Evolutionary conservation across 2,329 filamentous ascomycete species (phyloP).

Genomic region (Phialocephala sp.): DNA sequence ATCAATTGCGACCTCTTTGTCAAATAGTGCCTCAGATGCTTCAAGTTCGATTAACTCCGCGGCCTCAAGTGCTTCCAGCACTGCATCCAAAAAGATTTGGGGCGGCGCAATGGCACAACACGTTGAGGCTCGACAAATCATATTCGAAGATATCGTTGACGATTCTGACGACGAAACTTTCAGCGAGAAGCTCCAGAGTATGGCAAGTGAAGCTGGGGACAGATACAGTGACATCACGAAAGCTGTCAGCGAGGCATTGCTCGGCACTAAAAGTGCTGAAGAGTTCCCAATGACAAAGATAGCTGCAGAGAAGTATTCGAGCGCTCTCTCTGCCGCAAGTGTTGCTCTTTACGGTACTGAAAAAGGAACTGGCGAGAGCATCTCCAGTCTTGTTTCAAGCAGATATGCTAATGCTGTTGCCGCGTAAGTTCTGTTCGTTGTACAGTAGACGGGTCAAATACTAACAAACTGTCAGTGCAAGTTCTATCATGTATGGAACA

Average conservation of each 20-base stretch:
- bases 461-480: conserved; percentile 47
- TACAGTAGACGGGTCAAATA: conserved; percentile 22
- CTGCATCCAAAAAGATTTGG: conserved; percentile 56
- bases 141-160: conserved; percentile 52
- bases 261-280: conserved; percentile 49
- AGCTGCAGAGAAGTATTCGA: conserved; percentile 61
- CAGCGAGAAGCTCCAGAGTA: conserved; percentile 56
- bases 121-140: conserved; percentile 56
- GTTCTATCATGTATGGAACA: conserved; percentile 67
- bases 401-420: conserved; percentile 62
- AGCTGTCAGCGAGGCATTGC: conserved; percentile 60
- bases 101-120: conserved; percentile 44
- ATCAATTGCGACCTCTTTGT: conserved; percentile 43
- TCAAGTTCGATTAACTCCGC: conserved; percentile 37
- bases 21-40: conserved; percentile 40
- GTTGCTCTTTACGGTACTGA: conserved; percentile 58
- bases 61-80: conserved; percentile 36
- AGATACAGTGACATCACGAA: conserved; percentile 58
- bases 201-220: conserved; percentile 58
- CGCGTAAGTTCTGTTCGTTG: conserved; percentile 49
- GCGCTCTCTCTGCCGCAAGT: conserved; percentile 61
- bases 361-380: conserved; percentile 49
- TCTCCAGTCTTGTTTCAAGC: conserved; percentile 57
- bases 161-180: conserved; percentile 52
- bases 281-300: conserved; percentile 57